Percentiles rank a stretch among this genome's conserved stretches.
Conservation (phyloP, 2,329 filamentous ascomycete species). For the Leptographium wingfieldii region DNA sequence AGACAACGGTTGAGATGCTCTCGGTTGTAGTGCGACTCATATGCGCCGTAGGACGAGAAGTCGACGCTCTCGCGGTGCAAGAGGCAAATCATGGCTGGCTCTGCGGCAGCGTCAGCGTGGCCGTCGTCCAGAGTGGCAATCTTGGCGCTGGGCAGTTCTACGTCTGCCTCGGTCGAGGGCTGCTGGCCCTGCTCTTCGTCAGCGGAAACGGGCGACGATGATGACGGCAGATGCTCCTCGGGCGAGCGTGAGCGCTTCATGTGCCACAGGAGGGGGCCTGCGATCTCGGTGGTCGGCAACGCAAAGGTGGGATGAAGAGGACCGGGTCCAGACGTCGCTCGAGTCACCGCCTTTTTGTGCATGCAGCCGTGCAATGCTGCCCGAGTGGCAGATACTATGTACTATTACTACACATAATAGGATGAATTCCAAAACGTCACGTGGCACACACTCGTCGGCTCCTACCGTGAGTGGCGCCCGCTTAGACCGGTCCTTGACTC, state of each 20-base stretch:
- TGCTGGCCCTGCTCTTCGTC: not conserved
- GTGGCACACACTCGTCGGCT: not conserved
- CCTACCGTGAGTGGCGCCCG: too few species aligned
- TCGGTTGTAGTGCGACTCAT: slow-evolving; percentile 76
- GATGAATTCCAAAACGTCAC: not conserved
- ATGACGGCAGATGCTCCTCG: slow-evolving; percentile 27
- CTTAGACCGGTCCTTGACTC: not conserved
- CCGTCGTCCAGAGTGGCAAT: slow-evolving; percentile 37
- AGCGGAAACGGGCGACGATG: slow-evolving; percentile 1
- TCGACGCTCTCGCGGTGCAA: slow-evolving; percentile 58
- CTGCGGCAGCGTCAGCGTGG: slow-evolving; percentile 18
- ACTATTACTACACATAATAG: not conserved
- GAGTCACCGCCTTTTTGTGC: slow-evolving; percentile 7
- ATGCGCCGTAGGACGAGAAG: slow-evolving; percentile 67
- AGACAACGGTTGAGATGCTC: slow-evolving; percentile 73
- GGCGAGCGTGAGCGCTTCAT: slow-evolving; percentile 54
- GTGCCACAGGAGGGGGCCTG: not conserved
- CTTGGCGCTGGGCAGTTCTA: slow-evolving; percentile 26
- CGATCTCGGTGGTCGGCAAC: not conserved
- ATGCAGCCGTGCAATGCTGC: not conserved
- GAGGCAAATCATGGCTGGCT: slow-evolving; percentile 59
- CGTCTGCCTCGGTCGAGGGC: not conserved
- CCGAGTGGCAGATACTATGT: not conserved
- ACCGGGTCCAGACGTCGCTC: not conserved
- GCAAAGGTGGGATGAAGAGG: not conserved